A percentile compares a stretch with the other conserved stretches of the same genome.
These are phyloP conservation scores for Ogataea haglerorum DNA, from an alignment of 805 yeast species.

Conservation along the genomic window DNA sequence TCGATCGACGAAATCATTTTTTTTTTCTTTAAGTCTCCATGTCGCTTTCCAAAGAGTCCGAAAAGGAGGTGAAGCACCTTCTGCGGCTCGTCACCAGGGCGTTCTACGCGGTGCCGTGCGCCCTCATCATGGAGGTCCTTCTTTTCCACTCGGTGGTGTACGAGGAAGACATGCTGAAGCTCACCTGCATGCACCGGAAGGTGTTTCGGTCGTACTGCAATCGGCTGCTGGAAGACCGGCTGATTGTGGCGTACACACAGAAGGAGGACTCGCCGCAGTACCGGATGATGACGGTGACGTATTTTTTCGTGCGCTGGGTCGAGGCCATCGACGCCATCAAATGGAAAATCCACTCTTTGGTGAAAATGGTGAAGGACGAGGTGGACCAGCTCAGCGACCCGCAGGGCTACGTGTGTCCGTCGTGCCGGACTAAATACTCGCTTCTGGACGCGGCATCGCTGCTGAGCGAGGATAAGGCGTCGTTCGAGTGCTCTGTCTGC, in stretches of 20 bases:
- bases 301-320: constrained; percentile 74
- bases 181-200: constrained; percentile 81
- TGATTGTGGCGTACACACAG: constrained; percentile 67
- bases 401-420: constrained; percentile 89
- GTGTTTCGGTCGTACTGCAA: constrained; percentile 82
- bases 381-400: constrained; percentile 83
- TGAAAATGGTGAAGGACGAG: constrained; percentile 73
- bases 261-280: constrained; percentile 64
- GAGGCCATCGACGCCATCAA: constrained; percentile 94
- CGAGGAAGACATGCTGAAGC: constrained; percentile 83
- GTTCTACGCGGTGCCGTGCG: constrained; percentile 80
- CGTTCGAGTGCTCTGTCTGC: constrained; percentile 83
- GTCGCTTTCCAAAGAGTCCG: constrained; percentile 16
- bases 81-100: constrained; percentile 81
- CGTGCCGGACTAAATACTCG: constrained; percentile 76
- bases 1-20: background rate
- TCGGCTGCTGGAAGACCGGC: constrained; percentile 76
- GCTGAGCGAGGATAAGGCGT: constrained; percentile 73
- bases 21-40: constrained; percentile 2
- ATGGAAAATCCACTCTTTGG: constrained; percentile 92
- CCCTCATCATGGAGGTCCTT: constrained; percentile 82
- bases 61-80: constrained; percentile 35
- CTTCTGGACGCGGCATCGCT: constrained; percentile 85
- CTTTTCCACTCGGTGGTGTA: constrained; percentile 83
- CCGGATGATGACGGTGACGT: constrained; percentile 75